Evolutionary conservation across 257 asterid species (phyloP).

Genomic region (Scutellaria baicalensis): DNA sequence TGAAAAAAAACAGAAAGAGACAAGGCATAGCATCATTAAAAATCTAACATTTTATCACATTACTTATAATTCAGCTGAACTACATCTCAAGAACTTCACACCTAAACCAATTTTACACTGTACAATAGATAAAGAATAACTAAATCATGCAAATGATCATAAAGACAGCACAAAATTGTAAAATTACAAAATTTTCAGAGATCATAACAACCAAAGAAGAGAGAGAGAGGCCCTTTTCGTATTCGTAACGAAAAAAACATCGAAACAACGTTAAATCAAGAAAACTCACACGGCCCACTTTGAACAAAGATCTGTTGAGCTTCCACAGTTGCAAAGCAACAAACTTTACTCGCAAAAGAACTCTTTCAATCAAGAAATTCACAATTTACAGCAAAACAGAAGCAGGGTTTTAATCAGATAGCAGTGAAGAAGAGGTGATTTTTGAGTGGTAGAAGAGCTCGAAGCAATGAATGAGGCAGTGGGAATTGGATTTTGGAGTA

Average conservation of each 20-base stretch:
- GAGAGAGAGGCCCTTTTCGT: conserved; percentile 12
- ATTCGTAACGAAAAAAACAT: conserved; percentile 9
- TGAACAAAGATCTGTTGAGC: conserved; percentile 21
- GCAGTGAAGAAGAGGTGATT: conserved; percentile 9
- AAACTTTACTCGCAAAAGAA: conserved; percentile 11
- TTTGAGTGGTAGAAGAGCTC: conserved; percentile 27
- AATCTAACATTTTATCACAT: neutral
- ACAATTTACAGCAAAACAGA: neutral
- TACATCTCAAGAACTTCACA: too few relatives aligned
- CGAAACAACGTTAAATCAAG: conserved; percentile 19
- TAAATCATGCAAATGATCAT: neutral
- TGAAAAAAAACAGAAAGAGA: neutral
- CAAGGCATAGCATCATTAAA: neutral
- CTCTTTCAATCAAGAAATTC: conserved; percentile 5
- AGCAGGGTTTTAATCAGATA: neutral
- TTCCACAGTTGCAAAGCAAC: conserved; percentile 14
- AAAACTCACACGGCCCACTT: conserved; percentile 35
- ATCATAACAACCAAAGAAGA: conserved; percentile 1
- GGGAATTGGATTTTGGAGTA: conserved; percentile 27
- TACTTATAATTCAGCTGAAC: neutral
- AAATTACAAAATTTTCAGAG: neutral
- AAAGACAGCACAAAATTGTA: neutral
- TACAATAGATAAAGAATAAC: neutral
- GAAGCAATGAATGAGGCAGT: conserved; percentile 50
- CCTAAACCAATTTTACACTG: neutral